Percentiles rank a stretch among this genome's conserved stretches.
Conservation (phyloP, 208 protist genomes). For the Leishmania arabica region DNA sequence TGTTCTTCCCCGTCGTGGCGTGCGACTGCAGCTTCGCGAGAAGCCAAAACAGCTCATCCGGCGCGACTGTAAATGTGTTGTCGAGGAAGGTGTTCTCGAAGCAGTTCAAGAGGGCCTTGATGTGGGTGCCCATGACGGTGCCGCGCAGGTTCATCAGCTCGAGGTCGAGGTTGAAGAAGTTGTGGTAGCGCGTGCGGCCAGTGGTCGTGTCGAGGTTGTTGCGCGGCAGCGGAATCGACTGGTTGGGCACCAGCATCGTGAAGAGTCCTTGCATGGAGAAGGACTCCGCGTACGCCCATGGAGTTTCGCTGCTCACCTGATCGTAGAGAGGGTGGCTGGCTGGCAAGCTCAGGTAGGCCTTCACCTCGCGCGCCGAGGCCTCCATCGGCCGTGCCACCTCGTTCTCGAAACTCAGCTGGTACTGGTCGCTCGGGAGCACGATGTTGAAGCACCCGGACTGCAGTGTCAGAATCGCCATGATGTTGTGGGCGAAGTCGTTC, state of each 20-base stretch:
- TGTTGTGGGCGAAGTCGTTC: slow-evolving; percentile 69
- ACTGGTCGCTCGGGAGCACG: slow-evolving; percentile 75
- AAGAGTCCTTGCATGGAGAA: slow-evolving; percentile 62
- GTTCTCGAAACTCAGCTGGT: slow-evolving; percentile 79
- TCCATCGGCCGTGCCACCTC: slow-evolving; percentile 77
- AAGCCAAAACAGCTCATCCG: slow-evolving; percentile 88
- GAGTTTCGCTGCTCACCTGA: slow-evolving; percentile 40
- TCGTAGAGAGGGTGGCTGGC: slow-evolving; percentile 63
- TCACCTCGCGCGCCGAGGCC: slow-evolving; percentile 43
- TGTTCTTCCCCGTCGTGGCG: slow-evolving; percentile 69
- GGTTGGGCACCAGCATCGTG: slow-evolving; percentile 67
- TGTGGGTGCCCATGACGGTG: slow-evolving; percentile 65
- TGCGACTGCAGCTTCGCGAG: slow-evolving; percentile 79
- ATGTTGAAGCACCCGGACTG: slow-evolving; percentile 59
- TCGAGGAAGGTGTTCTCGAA: slow-evolving; percentile 80
- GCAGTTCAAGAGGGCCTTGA: slow-evolving; percentile 58
- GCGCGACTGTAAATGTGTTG: slow-evolving; percentile 58
- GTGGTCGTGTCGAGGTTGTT: slow-evolving; percentile 50
- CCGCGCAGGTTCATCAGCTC: slow-evolving; percentile 61
- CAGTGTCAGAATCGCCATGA: slow-evolving; percentile 61
- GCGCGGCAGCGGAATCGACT: slow-evolving; percentile 55
- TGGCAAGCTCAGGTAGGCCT: slow-evolving; percentile 63
- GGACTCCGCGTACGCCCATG: slow-evolving; percentile 49
- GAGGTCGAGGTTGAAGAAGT: slow-evolving; percentile 73
- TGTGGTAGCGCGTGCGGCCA: slow-evolving; percentile 55